Conservation (phyloP, 2,329 filamentous ascomycete genomes). For the Ceratocystis albifundus region DNA sequence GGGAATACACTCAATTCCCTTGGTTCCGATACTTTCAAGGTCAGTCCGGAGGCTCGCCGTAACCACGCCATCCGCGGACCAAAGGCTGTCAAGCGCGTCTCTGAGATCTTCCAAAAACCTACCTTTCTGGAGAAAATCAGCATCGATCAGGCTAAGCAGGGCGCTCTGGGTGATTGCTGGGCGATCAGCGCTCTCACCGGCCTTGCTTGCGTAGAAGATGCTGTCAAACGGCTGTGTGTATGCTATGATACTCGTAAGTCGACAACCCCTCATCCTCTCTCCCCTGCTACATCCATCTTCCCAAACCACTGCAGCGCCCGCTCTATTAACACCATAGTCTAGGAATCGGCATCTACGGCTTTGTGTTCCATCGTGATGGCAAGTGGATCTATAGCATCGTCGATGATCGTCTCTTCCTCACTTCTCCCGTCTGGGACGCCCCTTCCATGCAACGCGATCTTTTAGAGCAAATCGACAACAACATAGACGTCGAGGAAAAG, state of each 20-base stretch:
- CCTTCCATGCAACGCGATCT: constrained; percentile 62
- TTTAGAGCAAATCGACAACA: constrained; percentile 62
- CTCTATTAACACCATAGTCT: neutral
- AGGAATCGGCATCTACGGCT: constrained; percentile 71
- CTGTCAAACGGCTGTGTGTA: constrained; percentile 64
- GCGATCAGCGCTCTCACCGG: constrained; percentile 68
- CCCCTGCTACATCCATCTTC: neutral
- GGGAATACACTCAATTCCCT: constrained; percentile 45
- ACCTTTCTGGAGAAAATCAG: constrained; percentile 55
- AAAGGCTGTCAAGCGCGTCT: constrained; percentile 61
- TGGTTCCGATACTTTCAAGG: constrained; percentile 41
- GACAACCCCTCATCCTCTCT: neutral
- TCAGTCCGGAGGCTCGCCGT: constrained; percentile 28
- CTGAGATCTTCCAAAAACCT: constrained; percentile 66
- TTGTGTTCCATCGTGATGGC: constrained; percentile 78
- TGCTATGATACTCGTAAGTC: constrained; percentile 51
- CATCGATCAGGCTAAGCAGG: constrained; percentile 66
- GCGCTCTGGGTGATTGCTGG: constrained; percentile 71
- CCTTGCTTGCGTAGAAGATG: constrained; percentile 57
- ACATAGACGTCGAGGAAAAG: constrained; percentile 55
- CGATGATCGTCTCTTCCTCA: constrained; percentile 80
- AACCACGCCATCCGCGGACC: constrained; percentile 44
- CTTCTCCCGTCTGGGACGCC: constrained; percentile 71
- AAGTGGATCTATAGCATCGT: constrained; percentile 89
- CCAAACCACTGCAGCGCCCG: neutral